A percentile compares a stretch with the other conserved stretches of the same genome.
phyloP scores from a whole-genome alignment of 208 protist species.

The Wallacemonas collosoma region DNA sequence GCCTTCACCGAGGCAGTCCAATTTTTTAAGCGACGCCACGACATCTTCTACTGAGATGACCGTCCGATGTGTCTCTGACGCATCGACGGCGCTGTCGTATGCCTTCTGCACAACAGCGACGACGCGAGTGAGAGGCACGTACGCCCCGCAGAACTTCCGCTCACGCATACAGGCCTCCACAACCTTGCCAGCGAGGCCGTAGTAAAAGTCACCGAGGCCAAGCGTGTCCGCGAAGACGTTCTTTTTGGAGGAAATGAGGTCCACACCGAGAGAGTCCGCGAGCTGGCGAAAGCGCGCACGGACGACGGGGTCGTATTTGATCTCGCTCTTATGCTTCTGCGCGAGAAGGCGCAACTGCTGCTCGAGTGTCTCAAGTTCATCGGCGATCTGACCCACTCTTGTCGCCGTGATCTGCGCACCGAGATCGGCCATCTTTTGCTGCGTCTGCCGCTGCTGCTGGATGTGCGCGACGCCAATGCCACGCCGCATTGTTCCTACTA shows the following conservation, averaged over 20 bases:
- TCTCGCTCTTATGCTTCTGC: constrained; percentile 67
- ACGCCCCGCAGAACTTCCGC: constrained; percentile 83
- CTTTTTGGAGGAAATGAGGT: constrained; percentile 86
- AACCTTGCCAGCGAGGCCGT: constrained; percentile 75
- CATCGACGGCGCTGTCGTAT: constrained; percentile 40
- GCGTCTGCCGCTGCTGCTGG: constrained; percentile 67
- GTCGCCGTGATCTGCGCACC: constrained; percentile 86
- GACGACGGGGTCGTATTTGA: constrained; percentile 80
- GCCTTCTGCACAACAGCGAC: constrained; percentile 58
- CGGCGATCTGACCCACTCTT: constrained; percentile 71
- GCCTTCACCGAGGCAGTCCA: constrained; percentile 70
- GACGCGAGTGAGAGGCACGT: constrained; percentile 69
- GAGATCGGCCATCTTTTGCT: constrained; percentile 84
- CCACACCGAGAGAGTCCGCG: constrained; percentile 85
- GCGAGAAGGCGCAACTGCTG: constrained; percentile 61
- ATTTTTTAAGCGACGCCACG: constrained; percentile 66
- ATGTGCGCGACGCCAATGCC: constrained; percentile 86
- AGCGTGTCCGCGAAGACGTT: constrained; percentile 82
- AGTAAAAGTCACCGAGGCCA: constrained; percentile 87
- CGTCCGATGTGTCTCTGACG: constrained; percentile 22
- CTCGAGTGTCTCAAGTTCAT: constrained; percentile 80
- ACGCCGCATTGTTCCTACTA: constrained; percentile 54
- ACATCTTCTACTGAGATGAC: constrained; percentile 72
- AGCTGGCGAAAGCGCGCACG: constrained; percentile 86
- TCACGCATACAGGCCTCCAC: constrained; percentile 87